Base-by-base conservation (phyloP, 805 yeast genomes). In the Saturnispora ahearnii region DNA sequence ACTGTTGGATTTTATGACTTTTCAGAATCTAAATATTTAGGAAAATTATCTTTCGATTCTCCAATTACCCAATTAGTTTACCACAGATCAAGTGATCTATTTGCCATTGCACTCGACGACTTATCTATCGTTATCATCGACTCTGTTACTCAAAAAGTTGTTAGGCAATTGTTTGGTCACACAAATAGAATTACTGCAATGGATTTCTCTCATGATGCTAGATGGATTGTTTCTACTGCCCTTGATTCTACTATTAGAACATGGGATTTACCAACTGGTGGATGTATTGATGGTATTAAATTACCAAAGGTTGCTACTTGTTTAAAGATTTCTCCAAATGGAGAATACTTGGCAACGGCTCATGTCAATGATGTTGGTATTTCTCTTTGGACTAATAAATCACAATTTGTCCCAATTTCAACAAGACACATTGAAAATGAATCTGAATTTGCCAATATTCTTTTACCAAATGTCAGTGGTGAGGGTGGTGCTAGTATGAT, bases 211-310 rank as follows among this genome's bases (percentile, higher is more conserved):
- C 95, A 96, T 4, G 91, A 90, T 64, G 98, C 97, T 33, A 80
- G 97, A 64, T 93, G 98, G 97, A 70, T 93, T 33, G 81, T 93
- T 8, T 80, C 93, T 24, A 81, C 87, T 1, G 76, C 89, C 0
- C 71, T 89, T 53, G 99, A 93, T 63, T 75, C 87, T 2, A 89
- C 98, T 0, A 73, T 93, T 45, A 78, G 99, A 60, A 88, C 96
- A 0, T 93, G 98, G 98, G 98, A 93, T 65, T 76, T 93, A 52
- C 98, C 98, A 40, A 85, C 96, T 1, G 98, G 99, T 45, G 87
- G 90, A 1, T 91, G 98, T 66, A 88, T 93, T 51, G 99, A 93
- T 69, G 97, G 96, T 54, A 81, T 91, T 15, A 69, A 72, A 48
- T 74, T 93, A 26, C 80, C 84, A 1, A 79, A 74, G 57, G 90